A percentile compares a stretch with the other conserved stretches of the same genome.
Evolutionary conservation across 129 eudicot genomes (phyloP).

Genomic region (Tanacetum coccineum): DNA sequence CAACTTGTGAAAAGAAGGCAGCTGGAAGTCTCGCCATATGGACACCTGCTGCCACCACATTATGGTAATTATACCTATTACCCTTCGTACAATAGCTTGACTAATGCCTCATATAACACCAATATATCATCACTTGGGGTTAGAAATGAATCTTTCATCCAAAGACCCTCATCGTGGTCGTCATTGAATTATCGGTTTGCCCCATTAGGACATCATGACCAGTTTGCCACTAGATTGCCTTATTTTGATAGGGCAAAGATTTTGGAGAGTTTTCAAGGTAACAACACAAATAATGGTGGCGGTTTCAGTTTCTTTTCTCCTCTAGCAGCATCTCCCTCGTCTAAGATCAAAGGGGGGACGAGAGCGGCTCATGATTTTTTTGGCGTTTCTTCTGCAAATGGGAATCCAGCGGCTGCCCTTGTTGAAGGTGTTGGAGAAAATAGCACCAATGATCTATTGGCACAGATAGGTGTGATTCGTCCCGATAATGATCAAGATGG

Average conservation of each 20-base stretch:
- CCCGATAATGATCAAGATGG: conserved; percentile 30
- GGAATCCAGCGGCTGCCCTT: not conserved
- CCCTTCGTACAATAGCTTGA: conserved; percentile 31
- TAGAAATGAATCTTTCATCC: conserved; percentile 36
- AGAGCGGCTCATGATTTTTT: conserved; percentile 31
- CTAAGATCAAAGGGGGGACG: conserved; percentile 17
- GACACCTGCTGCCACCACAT: conserved; percentile 34
- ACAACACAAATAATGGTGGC: conserved; percentile 15
- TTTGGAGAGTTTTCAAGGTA: conserved; percentile 34
- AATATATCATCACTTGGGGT: conserved; percentile 36
- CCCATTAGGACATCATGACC: conserved; percentile 32
- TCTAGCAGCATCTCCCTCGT: conserved; percentile 19
- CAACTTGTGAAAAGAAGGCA: conserved; percentile 54
- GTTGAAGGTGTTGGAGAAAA: conserved; percentile 18
- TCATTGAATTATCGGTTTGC: conserved; percentile 25
- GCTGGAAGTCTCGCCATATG: conserved; percentile 42
- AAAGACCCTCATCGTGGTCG: conserved; percentile 46
- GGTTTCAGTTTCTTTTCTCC: conserved; percentile 19
- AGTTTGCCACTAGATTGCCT: conserved; percentile 23
- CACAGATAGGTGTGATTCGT: conserved; percentile 12
- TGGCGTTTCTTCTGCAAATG: conserved; percentile 27
- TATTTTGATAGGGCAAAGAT: conserved; percentile 26
- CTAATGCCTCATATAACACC: conserved; percentile 25
- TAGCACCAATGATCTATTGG: conserved; percentile 19
- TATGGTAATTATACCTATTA: conserved; percentile 32